Base-by-base conservation (phyloP, 140 eudicot species). In the Anethum foeniculum region DNA sequence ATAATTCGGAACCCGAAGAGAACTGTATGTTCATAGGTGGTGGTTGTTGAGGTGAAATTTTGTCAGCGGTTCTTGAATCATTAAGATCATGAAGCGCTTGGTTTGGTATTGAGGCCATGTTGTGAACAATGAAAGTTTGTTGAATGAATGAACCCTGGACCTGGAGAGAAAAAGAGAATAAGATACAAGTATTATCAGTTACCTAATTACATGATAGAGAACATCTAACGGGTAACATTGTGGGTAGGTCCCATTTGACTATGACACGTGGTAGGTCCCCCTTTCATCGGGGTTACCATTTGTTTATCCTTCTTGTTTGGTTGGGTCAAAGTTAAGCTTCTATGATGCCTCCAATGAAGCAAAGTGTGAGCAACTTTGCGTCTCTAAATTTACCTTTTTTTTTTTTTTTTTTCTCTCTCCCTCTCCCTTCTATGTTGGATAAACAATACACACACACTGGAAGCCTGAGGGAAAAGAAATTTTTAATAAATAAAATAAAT, bases 301-400 rank as follows among this genome's bases (percentile, higher is more conserved):
- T 38, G 14, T 18, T 3, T 32, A 28, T 56, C 43, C 6, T 25
- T 52, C 14, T 39, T 54, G 73, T n/a, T 34, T 39, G 81, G 51
- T 58, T 78, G 81, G 81, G 75, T 79, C 81, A 79, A 79, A 41
- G 10, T 27, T 60, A 72, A 72, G 77, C 75, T 71, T 71, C 46
- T 43, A 25, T 56, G 64, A 79, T 60, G 71, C 58, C 81, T 79
- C 81, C 81, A 79, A 62, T 64, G 81, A 78, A 78, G 81, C 73
- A 39, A 39, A 56, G 6, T 25, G 27, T 58, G 54, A 48, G 81
- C 15, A 7, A 16, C 28, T 71, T 19, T 71, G 48, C 7, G 38
- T 77, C 18, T 49, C 25, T 28, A 76, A 32, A 49, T 25, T 48
- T 1, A 52, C 62, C 0, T 5, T 56, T 21, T 21, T 16, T 16